Evolutionary conservation across 2,329 filamentous ascomycete genomes (phyloP).

Genomic region (Hansfordia pulvinata): DNA sequence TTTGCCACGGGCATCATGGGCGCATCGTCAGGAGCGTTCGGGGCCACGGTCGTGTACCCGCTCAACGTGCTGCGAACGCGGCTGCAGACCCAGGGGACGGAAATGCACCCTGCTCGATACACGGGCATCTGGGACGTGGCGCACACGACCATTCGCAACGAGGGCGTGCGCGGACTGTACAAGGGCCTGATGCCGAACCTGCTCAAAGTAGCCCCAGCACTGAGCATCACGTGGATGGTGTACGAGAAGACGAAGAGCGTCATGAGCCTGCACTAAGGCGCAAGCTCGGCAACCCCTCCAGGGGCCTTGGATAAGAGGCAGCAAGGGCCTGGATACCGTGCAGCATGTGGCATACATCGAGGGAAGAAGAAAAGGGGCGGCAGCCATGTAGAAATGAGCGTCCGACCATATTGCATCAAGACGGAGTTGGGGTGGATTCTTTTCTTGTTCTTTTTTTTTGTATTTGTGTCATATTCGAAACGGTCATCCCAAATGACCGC

Average conservation of each 20-base stretch:
- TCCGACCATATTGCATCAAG: too few relatives aligned
- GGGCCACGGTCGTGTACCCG: constrained; percentile 88
- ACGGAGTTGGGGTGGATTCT: too few relatives aligned
- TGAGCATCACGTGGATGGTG: constrained; percentile 89
- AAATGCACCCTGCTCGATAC: constrained; percentile 83
- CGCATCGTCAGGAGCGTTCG: constrained; percentile 80
- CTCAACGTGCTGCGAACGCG: constrained; percentile 86
- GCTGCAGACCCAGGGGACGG: constrained; percentile 86
- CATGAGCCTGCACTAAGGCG: constrained; percentile 41
- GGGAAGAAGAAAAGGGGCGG: too few relatives aligned
- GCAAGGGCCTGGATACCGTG: too few relatives aligned
- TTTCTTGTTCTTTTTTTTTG: too few relatives aligned
- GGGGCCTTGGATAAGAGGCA: too few relatives aligned
- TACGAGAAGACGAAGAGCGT: constrained; percentile 81
- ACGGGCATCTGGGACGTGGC: constrained; percentile 85
- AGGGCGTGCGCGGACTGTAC: constrained; percentile 79
- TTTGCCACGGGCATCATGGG: constrained; percentile 81
- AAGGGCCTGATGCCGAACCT: constrained; percentile 92
- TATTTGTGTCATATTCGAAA: too few relatives aligned
- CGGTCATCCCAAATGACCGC: too few relatives aligned
- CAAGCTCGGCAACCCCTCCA: too few relatives aligned
- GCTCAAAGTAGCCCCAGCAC: constrained; percentile 87
- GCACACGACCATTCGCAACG: constrained; percentile 64
- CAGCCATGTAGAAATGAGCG: too few relatives aligned
- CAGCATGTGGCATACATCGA: too few relatives aligned